phyloP scores from a whole-genome alignment of 257 asterid genomes.

The Fraxinus quadrangulata region DNA sequence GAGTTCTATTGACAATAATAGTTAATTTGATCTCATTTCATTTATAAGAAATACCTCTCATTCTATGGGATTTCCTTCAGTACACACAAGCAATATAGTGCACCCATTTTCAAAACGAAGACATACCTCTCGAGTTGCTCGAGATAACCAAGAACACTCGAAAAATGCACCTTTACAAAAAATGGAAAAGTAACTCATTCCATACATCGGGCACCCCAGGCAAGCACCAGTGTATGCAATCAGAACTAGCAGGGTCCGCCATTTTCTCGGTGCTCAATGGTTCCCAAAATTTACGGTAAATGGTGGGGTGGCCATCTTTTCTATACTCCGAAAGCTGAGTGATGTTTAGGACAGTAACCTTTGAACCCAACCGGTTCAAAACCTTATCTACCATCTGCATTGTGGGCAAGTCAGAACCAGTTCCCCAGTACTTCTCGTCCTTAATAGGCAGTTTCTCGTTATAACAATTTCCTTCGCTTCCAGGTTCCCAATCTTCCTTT shows the following conservation, averaged over 20 bases:
- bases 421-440: conserved; percentile 62
- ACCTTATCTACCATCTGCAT: conserved; percentile 73
- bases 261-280: conserved; percentile 47
- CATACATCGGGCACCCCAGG: conserved; percentile 93
- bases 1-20: neutral
- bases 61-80: neutral
- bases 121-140: neutral
- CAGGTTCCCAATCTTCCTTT: conserved; percentile 72
- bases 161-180: conserved; percentile 38
- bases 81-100: neutral
- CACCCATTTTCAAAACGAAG: neutral
- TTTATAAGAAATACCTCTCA: neutral
- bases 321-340: conserved; percentile 88
- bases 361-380: conserved; percentile 52
- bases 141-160: neutral
- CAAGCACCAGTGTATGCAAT: conserved; percentile 94
- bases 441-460: conserved; percentile 67
- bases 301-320: conserved; percentile 91
- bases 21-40: neutral
- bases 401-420: conserved; percentile 72
- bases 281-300: conserved; percentile 95
- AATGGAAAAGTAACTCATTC: conserved; percentile 83
- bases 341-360: conserved; percentile 68
- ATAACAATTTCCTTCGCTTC: conserved; percentile 79
- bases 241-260: conserved; percentile 74